Evolutionary conservation across 1,284 basidiomycete genomes (phyloP), one percentile per base, ranked within the genome.

Genomic region (Sporisorium exsertum): DNA sequence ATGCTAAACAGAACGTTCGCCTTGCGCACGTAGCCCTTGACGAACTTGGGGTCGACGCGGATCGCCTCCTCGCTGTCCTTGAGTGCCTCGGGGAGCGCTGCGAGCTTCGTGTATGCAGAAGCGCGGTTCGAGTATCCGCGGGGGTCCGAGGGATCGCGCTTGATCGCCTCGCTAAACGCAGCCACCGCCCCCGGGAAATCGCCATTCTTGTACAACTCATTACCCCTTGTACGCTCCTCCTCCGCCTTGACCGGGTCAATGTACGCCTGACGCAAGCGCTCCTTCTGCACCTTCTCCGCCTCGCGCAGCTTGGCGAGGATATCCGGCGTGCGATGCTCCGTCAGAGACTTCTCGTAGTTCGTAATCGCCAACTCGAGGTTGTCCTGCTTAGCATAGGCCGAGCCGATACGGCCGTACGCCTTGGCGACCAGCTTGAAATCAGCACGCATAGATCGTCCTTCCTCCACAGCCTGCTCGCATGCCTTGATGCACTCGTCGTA

Each of bases 71-170:
- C 91, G 29, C 91, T 92, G 84, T 99, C 97, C 87, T 98, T 98
- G 83, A 99, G 89, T 1, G 96, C 97, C 86, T 99, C 97, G 12
- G 95, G 93, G 22, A 98, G 87, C 2, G 97, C 97, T 42, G 90
- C 90, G 29, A 99, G 91, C 88, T 99, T 99, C 86, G 93, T 94
- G 88, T 98, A 98, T 22, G 95, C 95, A 33, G 94, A 93, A 18
- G 97, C 94, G 61, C 97, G 92, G 88, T 99, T 99, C 85, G 95
- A 98, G 89, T 97, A 99, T 16, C 93, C 94, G 75, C 92, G 89
- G 12, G 97, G 90, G 84, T 99, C 96, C 35, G 87, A 86, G 46
- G 97, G 97, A 81, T 94, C 91, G 58, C 97, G 92, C 88, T 98
- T 98, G 88, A 99, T 97, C 70, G 94, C 92, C 87, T 99, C 97